Conservation (phyloP, 495 filamentous ascomycete species). For the Daldinia vernicosa region DNA sequence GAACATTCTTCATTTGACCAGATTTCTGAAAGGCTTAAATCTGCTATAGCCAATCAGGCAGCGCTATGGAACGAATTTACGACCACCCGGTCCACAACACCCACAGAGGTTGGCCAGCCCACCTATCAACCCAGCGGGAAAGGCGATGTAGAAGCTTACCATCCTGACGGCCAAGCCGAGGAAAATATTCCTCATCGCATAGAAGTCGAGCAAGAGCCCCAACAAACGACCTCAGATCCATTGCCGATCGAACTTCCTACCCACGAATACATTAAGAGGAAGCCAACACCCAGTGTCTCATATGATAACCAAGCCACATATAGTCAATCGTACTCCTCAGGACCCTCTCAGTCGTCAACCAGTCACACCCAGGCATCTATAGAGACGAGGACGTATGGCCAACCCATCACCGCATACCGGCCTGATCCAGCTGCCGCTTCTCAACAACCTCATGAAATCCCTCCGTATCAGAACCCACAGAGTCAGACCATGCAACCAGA, state of each 20-base stretch:
- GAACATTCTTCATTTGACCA: conserved; percentile 16
- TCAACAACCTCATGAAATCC: not conserved
- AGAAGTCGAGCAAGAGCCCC: conserved; percentile 8
- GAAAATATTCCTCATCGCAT: conserved; percentile 2
- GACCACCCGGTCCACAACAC: not conserved
- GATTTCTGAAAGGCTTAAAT: conserved; percentile 36
- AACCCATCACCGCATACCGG: conserved; percentile 28
- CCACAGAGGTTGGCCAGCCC: conserved; percentile 4
- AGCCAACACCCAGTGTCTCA: conserved; percentile 32
- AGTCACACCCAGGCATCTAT: conserved; percentile 15
- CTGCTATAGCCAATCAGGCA: conserved; percentile 41
- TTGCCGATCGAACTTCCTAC: conserved; percentile 30
- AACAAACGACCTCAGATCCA: not conserved
- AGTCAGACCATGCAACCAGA: conserved; percentile 9
- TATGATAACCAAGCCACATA: conserved; percentile 20
- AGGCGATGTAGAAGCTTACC: not conserved
- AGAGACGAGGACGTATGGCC: conserved; percentile 6
- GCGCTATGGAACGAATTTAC: conserved; percentile 29
- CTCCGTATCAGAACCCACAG: conserved; percentile 18
- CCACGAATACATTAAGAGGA: conserved; percentile 37
- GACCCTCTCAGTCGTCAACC: conserved; percentile 15
- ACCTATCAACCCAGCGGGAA: not conserved
- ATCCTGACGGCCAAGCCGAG: not conserved
- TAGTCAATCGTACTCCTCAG: conserved; percentile 33
- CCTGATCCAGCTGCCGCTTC: conserved; percentile 5